Conservation (phyloP, 345 rosid species). For the Bruguiera sexangula region DNA sequence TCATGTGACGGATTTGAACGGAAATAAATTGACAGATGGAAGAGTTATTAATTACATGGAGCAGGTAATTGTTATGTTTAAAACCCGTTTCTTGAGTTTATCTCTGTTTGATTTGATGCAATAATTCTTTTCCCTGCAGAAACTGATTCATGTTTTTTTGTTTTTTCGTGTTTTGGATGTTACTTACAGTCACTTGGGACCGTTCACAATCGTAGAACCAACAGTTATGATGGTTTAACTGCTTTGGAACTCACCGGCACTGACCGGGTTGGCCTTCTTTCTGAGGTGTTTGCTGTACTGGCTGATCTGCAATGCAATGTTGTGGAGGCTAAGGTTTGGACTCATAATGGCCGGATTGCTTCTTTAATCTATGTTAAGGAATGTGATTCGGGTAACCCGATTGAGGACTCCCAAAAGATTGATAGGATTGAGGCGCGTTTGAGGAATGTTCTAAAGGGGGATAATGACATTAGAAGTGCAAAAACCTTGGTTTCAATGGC, state of each 20-base stretch:
- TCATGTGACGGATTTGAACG: conserved; percentile 85
- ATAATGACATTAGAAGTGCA: conserved; percentile 69
- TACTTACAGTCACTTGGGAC: conserved; percentile 61
- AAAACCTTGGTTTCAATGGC: conserved; percentile 74
- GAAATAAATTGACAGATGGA: conserved; percentile 78
- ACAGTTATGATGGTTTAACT: conserved; percentile 51
- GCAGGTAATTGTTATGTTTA: conserved; percentile 47
- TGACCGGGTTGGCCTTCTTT: conserved; percentile 67
- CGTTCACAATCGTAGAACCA: conserved; percentile 45
- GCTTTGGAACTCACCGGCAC: conserved; percentile 73
- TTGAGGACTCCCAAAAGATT: conserved; percentile 57
- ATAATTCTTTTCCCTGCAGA: neutral
- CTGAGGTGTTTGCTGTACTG: conserved; percentile 81
- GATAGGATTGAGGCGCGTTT: conserved; percentile 57
- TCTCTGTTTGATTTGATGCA: neutral
- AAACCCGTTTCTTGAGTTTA: neutral
- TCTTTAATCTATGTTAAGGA: conserved; percentile 61
- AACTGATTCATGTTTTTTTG: neutral
- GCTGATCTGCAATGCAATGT: conserved; percentile 71
- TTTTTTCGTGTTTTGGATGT: neutral
- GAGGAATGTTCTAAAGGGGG: conserved; percentile 74
- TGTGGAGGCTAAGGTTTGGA: conserved; percentile 83
- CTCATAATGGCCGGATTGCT: conserved; percentile 76
- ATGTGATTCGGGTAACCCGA: conserved; percentile 54
- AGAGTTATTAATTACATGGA: conserved; percentile 78